Percentiles rank a stretch among this genome's conserved stretches.
These are phyloP conservation scores for Diospyros kaki DNA, from an alignment of 148 eudicot genomes.

Conservation along the genomic window DNA sequence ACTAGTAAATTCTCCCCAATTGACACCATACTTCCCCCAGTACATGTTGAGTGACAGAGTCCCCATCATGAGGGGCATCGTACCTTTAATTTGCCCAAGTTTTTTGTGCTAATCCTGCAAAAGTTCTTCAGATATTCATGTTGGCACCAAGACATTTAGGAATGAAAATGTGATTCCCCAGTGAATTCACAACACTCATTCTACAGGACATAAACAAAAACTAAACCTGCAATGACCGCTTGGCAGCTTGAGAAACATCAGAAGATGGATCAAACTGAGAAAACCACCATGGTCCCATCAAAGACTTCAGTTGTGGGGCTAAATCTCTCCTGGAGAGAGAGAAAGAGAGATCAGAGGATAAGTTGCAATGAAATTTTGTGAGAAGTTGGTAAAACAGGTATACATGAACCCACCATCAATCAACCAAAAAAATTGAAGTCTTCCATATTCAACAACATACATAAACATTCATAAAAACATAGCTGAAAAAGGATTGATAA, in stretches of 20 bases:
- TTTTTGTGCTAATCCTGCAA: background rate
- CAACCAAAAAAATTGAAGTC: background rate
- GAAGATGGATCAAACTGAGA: constrained; percentile 85
- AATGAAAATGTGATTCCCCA: background rate
- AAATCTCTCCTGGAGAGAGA: constrained; percentile 62
- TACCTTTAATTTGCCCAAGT: background rate
- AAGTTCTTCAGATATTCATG: constrained; percentile 7
- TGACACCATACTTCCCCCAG: background rate
- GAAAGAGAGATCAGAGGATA: constrained; percentile 3
- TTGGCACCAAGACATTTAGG: background rate
- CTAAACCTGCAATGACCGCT: constrained; percentile 74
- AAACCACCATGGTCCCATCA: constrained; percentile 99
- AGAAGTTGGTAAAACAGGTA: background rate
- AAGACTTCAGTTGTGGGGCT: constrained; percentile 80
- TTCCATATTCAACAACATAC: background rate
- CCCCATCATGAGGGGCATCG: background rate
- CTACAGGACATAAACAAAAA: constrained; percentile 10
- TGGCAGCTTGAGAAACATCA: constrained; percentile 94
- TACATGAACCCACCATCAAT: background rate
- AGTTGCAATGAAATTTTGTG: background rate
- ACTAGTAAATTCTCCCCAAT: background rate
- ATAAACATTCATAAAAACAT: constrained; percentile 2
- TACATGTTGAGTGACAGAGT: background rate
- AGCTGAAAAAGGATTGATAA: background rate
- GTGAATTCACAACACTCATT: background rate